Evolutionary conservation across 257 asterid genomes (phyloP), one percentile per base, ranked within the genome.

Genomic region (Solanum neorickii): DNA sequence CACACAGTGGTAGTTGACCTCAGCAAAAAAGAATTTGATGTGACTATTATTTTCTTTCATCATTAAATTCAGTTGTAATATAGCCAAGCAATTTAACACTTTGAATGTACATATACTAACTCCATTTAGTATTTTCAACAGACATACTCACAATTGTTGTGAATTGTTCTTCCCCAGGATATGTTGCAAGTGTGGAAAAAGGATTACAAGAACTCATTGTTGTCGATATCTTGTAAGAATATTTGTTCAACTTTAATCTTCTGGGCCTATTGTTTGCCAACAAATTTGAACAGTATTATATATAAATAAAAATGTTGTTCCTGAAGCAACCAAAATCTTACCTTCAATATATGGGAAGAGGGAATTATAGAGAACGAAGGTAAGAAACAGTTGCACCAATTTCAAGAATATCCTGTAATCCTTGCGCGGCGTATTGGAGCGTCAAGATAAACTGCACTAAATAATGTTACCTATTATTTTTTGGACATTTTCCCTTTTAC

Each of bases 241-340:
- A 47, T 47, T 47, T 6, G 14, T 47, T 47, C 18, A 47, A 13
- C 56, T 47, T 13, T 47, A 47, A 47, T 47, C 56, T 47, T 13
- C 18, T 13, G 6, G 14, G 1, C 56, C 0, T 47, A 0, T 4
- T 47, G 0, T 18, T 13, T 12, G 0, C 52, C 13, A 4, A 47
- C 56, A 47, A 47, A 16, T 47, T 47, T 47, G 1, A 47, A 47
- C 56, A 46, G 56, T 46, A 46, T 3, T 46, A 46, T 0, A 12
- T 46, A 3, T 0, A 46, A 12, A 46, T 12, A 46, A 46, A 46
- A 46, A 46, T 46, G 52, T 46, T 46, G 0, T 0, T 12, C 52
- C 52, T 46, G 52, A 6, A 46, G 52, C 52, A 46, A 46, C 13
- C 18, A 12, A 46, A 46, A 46, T 46, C 52, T 46, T 12, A 46